Evolutionary conservation across 2,329 filamentous ascomycete genomes (phyloP).

Genomic region (Bertia moriformis): DNA sequence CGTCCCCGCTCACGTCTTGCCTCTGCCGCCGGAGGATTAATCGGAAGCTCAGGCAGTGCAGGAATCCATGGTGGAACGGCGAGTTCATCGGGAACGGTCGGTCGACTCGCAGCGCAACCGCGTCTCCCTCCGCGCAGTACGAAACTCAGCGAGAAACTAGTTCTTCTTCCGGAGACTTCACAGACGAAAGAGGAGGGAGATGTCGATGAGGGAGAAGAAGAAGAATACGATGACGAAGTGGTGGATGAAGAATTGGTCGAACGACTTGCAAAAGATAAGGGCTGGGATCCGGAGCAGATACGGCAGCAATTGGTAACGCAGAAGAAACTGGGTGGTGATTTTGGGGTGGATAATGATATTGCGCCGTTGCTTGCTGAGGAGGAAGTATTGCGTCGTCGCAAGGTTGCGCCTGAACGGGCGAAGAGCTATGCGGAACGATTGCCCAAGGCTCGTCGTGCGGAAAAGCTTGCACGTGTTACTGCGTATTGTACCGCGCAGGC

Average conservation of each 20-base stretch:
- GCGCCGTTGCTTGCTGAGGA: conserved; percentile 34
- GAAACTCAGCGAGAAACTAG: conserved; percentile 57
- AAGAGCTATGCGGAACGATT: conserved; percentile 56
- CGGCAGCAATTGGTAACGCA: background rate
- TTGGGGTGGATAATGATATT: conserved; percentile 23
- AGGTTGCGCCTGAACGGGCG: conserved; percentile 15
- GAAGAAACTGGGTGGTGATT: background rate
- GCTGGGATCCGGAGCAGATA: background rate
- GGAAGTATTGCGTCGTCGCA: conserved; percentile 22
- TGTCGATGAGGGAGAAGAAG: conserved; percentile 20
- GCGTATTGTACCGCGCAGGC: conserved; percentile 58
- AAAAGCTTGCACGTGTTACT: conserved; percentile 53
- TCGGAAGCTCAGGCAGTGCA: background rate
- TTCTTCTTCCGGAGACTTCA: conserved; percentile 49
- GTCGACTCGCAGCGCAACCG: conserved; percentile 9
- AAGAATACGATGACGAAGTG: conserved; percentile 28
- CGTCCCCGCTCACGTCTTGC: conserved; percentile 28
- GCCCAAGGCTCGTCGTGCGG: conserved; percentile 46
- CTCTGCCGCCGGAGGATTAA: conserved; percentile 12
- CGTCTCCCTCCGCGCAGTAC: conserved; percentile 42
- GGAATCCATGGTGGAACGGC: background rate
- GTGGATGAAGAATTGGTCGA: background rate
- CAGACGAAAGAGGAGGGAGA: conserved; percentile 8
- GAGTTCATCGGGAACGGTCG: conserved; percentile 6
- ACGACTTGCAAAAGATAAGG: background rate